Evolutionary conservation across 2,329 filamentous ascomycete genomes (phyloP).

Genomic region (Cadophora luteo-olivacea): DNA sequence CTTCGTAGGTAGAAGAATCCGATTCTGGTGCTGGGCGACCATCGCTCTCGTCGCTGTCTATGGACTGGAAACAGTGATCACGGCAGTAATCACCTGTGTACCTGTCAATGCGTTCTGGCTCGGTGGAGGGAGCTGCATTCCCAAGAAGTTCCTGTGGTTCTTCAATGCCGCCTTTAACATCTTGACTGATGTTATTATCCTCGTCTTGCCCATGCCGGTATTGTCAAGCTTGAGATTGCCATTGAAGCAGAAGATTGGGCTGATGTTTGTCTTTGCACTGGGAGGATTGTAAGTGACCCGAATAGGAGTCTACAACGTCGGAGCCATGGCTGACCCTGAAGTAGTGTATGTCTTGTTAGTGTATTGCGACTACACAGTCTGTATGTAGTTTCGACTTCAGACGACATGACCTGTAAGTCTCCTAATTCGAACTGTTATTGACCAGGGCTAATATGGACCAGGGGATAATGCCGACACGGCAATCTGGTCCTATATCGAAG

Average conservation of each 20-base stretch:
- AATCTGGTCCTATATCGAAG: constrained; percentile 45
- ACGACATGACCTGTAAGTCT: constrained; percentile 29
- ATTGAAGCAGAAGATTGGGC: constrained; percentile 31
- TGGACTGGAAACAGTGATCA: constrained; percentile 26
- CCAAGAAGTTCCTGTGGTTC: constrained; percentile 30
- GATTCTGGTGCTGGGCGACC: constrained; percentile 25
- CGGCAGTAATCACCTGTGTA: constrained; percentile 28
- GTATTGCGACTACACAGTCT: constrained; percentile 31
- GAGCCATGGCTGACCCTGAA: neutral
- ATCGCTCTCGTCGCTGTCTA: constrained; percentile 27
- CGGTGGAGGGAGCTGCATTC: constrained; percentile 20
- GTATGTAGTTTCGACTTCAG: constrained; percentile 20
- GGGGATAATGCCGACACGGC: constrained; percentile 42
- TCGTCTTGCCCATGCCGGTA: constrained; percentile 32
- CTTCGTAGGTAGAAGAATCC: constrained; percentile 43
- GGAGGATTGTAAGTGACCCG: constrained; percentile 36
- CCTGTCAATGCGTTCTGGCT: constrained; percentile 33
- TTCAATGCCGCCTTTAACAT: constrained; percentile 35
- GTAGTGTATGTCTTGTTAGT: constrained; percentile 33
- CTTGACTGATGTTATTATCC: constrained; percentile 32
- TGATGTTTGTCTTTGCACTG: constrained; percentile 35
- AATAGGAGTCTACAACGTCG: neutral
- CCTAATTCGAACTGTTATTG: neutral
- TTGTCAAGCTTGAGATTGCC: constrained; percentile 31
- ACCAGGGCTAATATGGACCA: constrained; percentile 5